Percentiles rank a stretch among this genome's conserved stretches.
phyloP scores from a whole-genome alignment of 1,284 basidiomycete species.

The Moesziomyces aphidis region DNA sequence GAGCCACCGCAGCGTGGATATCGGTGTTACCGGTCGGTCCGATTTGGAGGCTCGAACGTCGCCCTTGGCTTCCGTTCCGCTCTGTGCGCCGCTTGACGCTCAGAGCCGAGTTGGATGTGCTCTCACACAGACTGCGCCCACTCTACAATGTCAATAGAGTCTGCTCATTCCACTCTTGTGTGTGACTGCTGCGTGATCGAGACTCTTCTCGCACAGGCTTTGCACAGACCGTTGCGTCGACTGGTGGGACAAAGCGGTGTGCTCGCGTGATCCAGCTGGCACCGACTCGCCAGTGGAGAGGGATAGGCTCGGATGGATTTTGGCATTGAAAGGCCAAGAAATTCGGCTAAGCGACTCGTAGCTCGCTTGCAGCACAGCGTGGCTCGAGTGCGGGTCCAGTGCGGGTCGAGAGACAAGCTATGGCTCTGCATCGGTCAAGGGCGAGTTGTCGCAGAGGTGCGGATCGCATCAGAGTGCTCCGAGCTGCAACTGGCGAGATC shows the following conservation, averaged over 20 bases:
- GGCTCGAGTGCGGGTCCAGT: conserved; percentile 3
- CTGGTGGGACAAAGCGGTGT: neutral
- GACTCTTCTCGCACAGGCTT: too few relatives aligned
- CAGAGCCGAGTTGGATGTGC: too few relatives aligned
- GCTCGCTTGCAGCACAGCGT: conserved; percentile 4
- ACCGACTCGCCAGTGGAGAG: neutral
- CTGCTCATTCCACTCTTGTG: too few relatives aligned
- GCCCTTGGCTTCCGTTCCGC: too few relatives aligned
- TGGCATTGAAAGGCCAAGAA: conserved; percentile 5
- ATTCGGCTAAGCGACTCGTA: neutral
- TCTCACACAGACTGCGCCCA: too few relatives aligned
- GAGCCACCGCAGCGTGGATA: neutral
- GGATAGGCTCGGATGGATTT: neutral
- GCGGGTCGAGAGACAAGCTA: neutral
- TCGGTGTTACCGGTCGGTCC: conserved; percentile 20
- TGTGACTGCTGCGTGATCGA: too few relatives aligned
- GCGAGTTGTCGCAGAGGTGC: too few relatives aligned
- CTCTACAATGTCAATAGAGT: too few relatives aligned
- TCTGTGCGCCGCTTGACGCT: too few relatives aligned
- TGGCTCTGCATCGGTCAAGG: neutral
- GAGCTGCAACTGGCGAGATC: conserved; percentile 3
- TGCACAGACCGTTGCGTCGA: too few relatives aligned
- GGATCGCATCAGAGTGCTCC: conserved; percentile 37
- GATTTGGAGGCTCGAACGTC: neutral
- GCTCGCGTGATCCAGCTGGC: neutral